Evolutionary conservation across 202 grass and related monocot species (phyloP), one percentile per base, ranked within the genome.

Genomic region (Schoenoplectus tabernaemontani): DNA sequence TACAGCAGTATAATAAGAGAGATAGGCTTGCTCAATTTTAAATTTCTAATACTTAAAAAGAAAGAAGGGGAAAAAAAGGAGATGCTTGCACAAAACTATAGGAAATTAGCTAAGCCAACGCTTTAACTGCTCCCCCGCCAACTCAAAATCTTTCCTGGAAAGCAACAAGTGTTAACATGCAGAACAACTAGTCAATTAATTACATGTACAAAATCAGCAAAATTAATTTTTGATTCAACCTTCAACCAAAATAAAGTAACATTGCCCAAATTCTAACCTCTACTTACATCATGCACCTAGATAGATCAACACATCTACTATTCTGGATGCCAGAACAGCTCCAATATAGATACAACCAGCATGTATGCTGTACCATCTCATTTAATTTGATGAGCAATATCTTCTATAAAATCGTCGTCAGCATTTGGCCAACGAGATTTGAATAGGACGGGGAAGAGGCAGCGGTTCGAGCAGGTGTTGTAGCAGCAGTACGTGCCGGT

Each of bases 341-440:
- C 28, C 42, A 74, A 47, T n/a, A 46, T 39, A 23, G 33, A 19
- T 48, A 72, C 30, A 84, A 23, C 28, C 32, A 46, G 41, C 66
- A 47, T 12, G 41, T 71, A 71, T 22, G 66, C 41, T 5, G 41
- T 46, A 71, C 12, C 37, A 19, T 12, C 12, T 37, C 24, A 43
- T 30, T 41, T 13, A 51, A 53, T 48, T 28, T 5, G 47, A 75
- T 19, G 8, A 75, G 28, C 4, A 6, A 2, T 74, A 44, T 13
- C 23, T 1, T 64, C 72, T 94, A 94, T 77, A 96, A 79, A 48
- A 92, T 92, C 79, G 81, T 92, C 11, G 89, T 85, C 81, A 96
- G 86, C 89, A 86, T 86, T 65, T 88, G 92, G 65, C 89, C 83
- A 38, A 92, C 89, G 4, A 92, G 85, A 74, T 78, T 92, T 17